These are phyloP conservation scores for Flaveria trinervia DNA, from an alignment of 129 eudicot species.

Conservation along the genomic window DNA sequence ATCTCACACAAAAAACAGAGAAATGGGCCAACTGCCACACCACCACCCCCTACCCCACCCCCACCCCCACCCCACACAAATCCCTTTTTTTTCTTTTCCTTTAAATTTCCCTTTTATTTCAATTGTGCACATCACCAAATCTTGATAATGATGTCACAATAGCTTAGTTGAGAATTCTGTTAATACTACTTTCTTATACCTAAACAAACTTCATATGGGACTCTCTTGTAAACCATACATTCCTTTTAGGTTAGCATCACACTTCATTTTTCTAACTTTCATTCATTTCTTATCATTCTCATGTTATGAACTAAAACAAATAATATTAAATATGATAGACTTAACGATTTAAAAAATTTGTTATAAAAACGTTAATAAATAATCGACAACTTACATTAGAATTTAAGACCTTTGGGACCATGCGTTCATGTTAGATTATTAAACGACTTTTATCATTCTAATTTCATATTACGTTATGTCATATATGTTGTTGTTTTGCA, in stretches of 20 bases:
- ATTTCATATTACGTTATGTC: too few relatives aligned
- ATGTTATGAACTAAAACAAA: background rate
- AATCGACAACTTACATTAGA: constrained; percentile 8
- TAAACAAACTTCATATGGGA: constrained; percentile 33
- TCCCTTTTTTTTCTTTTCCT: background rate
- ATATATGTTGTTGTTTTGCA: too few relatives aligned
- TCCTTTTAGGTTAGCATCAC: constrained; percentile 28
- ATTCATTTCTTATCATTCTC: background rate
- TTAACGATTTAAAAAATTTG: background rate
- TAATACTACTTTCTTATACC: constrained; percentile 40
- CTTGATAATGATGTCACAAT: constrained; percentile 38
- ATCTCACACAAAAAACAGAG: constrained; percentile 21
- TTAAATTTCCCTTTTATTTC: constrained; percentile 16
- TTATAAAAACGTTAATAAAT: background rate
- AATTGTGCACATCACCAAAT: constrained; percentile 34
- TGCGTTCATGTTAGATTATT: too few relatives aligned
- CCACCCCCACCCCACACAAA: background rate
- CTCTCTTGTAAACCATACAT: constrained; percentile 32
- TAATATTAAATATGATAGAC: background rate
- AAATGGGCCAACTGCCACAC: constrained; percentile 34
- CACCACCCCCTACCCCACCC: background rate
- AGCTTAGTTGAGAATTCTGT: constrained; percentile 36
- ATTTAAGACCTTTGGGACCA: too few relatives aligned
- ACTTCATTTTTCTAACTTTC: constrained; percentile 25
- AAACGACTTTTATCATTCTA: too few relatives aligned